Base-by-base conservation (phyloP, 2,329 filamentous ascomycete genomes). In the Monilinia fructigena region DNA sequence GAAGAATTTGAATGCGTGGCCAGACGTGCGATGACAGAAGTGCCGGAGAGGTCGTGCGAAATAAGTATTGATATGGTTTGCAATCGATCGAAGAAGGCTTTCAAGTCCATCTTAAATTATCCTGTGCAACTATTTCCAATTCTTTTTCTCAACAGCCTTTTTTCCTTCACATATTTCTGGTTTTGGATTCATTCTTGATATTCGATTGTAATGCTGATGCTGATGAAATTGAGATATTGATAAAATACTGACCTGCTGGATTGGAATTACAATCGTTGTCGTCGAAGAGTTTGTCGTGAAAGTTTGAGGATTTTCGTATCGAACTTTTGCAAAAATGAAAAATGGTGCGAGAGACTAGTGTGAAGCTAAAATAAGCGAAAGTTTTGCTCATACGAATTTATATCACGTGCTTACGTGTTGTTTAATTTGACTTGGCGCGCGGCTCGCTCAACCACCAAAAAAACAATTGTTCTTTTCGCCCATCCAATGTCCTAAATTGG, bases 191-290 rank as follows among this genome's bases (percentile, higher is more conserved):
- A 8, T 35, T 54, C 55, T 63, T 38, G 48, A 62, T 54, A 55
- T n/a, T 53, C 28, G 26, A 60, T 60, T 31, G 55, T 59, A 16
- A 38, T 42, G 16, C 38, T 40, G 12, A 40, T 11, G n/a, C 18
- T 26, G 16, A 52, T 50, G 11, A 23, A n/a, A 65, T 38, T 35
- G 38, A 55, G 14, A 66, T 68, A 45, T 52, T 66, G 47, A 47
- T 38, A 53, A 11, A 48, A 26, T 74, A 80, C 80, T 81, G 71
- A 82, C 80, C 80, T 82, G 80, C 80, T 82, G 80, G 79, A 76
- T 77, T 71, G 74, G 75, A 75, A 75, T 78, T 75, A 78, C 79
- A 81, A 81, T 82, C 80, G 78, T 68, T 70, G 70, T 63, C 42
- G 60, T 66, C 53, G 52, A 55, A 59, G 54, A 45, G n/a, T 38